These are phyloP conservation scores for Epichloe aotearoae DNA, from an alignment of 2,329 filamentous ascomycete species.

Conservation along the genomic window DNA sequence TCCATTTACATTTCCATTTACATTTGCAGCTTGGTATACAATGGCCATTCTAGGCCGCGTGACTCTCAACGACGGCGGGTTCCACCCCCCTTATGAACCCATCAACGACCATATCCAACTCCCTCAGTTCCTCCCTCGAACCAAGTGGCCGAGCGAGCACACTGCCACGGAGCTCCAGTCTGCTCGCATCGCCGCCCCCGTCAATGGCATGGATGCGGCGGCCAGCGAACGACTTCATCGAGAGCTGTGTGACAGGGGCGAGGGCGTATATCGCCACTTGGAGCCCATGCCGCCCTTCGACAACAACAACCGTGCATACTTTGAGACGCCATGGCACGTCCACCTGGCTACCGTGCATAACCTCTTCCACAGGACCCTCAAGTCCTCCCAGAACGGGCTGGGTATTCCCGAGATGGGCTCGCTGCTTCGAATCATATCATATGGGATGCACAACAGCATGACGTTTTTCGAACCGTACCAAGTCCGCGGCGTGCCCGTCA, in stretches of 20 bases:
- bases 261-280: conserved; percentile 4
- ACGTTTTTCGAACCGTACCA: conserved; percentile 5
- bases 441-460: conserved; percentile 10
- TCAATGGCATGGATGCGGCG: background rate
- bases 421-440: conserved; percentile 8
- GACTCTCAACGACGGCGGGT: background rate
- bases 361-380: conserved; percentile 5
- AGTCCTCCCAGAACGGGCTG: background rate
- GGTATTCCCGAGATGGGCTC: conserved; percentile 3
- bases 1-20: background rate
- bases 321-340: conserved; percentile 4
- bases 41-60: conserved; percentile 4
- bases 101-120: conserved; percentile 7
- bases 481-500: background rate
- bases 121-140: conserved; percentile 10
- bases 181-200: background rate
- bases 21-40: background rate
- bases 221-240: background rate
- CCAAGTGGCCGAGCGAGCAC: conserved; percentile 4
- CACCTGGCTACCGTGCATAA: conserved; percentile 9
- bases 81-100: background rate
- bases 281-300: conserved; percentile 10
- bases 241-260: background rate
- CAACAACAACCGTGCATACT: conserved; percentile 1
- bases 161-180: background rate